Evolutionary conservation across 116 monocot genomes (phyloP), one percentile per base, ranked within the genome.

Genomic region (Phalaenopsis hybrid): DNA sequence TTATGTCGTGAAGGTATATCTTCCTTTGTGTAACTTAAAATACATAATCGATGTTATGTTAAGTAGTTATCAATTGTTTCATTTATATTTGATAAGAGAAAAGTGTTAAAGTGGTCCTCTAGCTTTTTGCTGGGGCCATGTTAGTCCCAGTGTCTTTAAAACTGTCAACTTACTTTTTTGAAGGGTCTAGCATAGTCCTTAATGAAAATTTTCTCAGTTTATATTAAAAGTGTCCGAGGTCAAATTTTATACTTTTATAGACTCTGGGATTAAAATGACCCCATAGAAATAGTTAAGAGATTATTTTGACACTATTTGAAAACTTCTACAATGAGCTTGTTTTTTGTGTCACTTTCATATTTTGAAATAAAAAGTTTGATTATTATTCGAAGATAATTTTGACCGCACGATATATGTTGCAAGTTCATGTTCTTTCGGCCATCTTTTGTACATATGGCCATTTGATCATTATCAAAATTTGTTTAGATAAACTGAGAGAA

Each of bases 1-100:
- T 86, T 99, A 83, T 99, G 95, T 67, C 89, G 92, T 84, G 98
- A 98, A 90, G 98, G 98, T 99, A 86, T 48, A 18, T 21, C 65
- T 78, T 67, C 9, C 25, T 41, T 73, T 37, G 37, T 41, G 37
- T 41, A 2, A 41, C 9, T 41, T 15, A 11, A 73, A 73, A 13
- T 5, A 73, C 28, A 9, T 50, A 20, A 63, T n/a, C 18, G 18
- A 63, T 67, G 67, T 67, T 25, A 21, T 67, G 67, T 28, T 8
- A 59, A 21, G 17, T 23, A 67, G 67, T 67, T 67, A 16, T 55
- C 15, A 55, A 55, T 55, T 55, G 17, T 16, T 55, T 55, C 15
- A 25, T 25, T 67, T 67, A 23, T 28, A 7, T 21, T 67, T 67
- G 9, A 67, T 25, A 67, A 63, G 41, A 41, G 41, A 41, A 41